Conservation (phyloP, 202 grass and related monocot species). For the Zizania palustris region DNA sequence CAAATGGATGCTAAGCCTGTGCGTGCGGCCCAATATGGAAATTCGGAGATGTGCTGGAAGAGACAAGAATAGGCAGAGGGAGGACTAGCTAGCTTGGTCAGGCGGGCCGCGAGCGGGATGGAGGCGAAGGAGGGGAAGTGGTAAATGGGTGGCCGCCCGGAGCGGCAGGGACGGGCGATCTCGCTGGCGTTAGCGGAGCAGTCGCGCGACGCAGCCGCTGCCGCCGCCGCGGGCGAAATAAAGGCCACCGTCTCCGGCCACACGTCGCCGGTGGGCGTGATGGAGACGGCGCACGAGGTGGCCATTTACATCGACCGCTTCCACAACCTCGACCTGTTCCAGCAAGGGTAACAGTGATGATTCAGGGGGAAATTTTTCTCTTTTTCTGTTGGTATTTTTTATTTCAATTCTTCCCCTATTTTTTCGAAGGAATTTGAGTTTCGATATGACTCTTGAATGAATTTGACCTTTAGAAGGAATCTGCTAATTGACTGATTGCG, state of each 20-base stretch:
- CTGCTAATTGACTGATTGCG: neutral
- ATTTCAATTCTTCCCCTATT: neutral
- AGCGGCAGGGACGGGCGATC: neutral
- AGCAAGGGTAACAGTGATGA: constrained; percentile 63
- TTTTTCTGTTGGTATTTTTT: neutral
- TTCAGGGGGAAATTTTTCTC: no score
- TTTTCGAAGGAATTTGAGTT: no score
- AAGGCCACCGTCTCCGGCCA: neutral
- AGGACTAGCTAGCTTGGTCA: neutral
- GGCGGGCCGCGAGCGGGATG: neutral
- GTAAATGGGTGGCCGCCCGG: constrained; percentile 1
- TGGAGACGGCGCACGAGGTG: constrained; percentile 57
- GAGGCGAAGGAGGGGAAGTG: neutral
- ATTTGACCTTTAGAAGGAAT: neutral
- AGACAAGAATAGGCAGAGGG: neutral
- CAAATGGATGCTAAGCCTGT: neutral
- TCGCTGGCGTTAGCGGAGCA: neutral
- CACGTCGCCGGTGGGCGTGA: neutral
- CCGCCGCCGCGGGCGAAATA: no score
- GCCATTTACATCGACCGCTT: constrained; percentile 89
- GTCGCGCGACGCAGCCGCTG: no score
- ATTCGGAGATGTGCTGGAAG: no score
- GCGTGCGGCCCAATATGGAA: no score
- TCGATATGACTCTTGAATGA: neutral
- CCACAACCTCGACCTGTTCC: constrained; percentile 93